Evolutionary conservation across 2,329 filamentous ascomycete genomes (phyloP), one percentile per base, ranked within the genome.

Genomic region (Zymoseptoria crescenta): DNA sequence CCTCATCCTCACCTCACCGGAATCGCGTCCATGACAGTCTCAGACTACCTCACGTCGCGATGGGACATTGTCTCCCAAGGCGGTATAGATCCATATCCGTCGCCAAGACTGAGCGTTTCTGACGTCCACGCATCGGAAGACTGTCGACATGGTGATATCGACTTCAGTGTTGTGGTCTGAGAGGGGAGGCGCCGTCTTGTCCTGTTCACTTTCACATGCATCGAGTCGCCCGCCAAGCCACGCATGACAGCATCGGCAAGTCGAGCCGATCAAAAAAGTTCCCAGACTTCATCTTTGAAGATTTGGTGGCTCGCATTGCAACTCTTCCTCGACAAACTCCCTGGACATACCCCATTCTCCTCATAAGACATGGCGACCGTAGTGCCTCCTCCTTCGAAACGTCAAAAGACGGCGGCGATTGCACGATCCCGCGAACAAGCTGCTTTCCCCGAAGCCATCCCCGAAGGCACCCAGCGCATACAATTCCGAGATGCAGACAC

Each of bases 401-500:
- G 91, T 62, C 91, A 96, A 72, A 88, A 87, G 74, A 84, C 87
- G 54, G 89, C 89, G 67, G 82, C 82, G 21, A 80, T 87, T 49
- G 89, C 90, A 67, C 85, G 84, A 69, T 83, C 88, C 7, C 81
- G 85, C 64, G 78, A 84, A 52, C 91, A 96, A 70, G 87, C 94
- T 71, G 86, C 92, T 76, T 82, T 93, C 55, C 58, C 59, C 78
- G 82, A 49, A 79, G 85, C 55, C 51, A 74, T 74, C 21, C 83
- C 87, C 0, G 83, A 85, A 35, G 91, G 91, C 65, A 91, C 86
- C 61, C 70, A 72, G 58, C 68, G 70, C 74, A 86, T 95, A 53
- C 89, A 93, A 65, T 96, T 97, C 75, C 82, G 91, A 70, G 91
- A 97, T 73, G 85, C 89, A 83, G 88, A 82, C 59, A 85, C 82